These are phyloP conservation scores for Stephania cephalantha DNA, from an alignment of 164 flowering plant species.

Conservation along the genomic window DNA sequence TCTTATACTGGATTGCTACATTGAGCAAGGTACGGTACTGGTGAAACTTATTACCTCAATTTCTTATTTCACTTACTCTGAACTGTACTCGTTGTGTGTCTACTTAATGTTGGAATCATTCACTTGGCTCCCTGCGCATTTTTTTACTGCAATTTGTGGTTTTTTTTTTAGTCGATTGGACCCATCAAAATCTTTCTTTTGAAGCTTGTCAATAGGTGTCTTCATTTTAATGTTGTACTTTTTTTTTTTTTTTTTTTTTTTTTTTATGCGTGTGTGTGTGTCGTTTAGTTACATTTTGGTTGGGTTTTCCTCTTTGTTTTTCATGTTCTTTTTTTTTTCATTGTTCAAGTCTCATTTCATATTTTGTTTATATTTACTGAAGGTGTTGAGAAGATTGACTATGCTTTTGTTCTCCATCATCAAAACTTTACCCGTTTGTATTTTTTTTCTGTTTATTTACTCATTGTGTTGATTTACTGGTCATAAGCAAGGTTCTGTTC, in stretches of 20 bases:
- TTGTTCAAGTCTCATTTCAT: no score
- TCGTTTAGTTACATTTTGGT: no score
- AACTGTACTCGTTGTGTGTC: no score
- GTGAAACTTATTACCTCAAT: no score
- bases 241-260: no score
- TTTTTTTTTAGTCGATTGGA: not conserved
- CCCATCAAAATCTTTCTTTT: not conserved
- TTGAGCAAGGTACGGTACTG: no score
- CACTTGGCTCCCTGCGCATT: not conserved
- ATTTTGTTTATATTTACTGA: not conserved
- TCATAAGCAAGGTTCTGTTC: not conserved
- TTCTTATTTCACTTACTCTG: no score
- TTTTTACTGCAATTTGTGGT: not conserved
- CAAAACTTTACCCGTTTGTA: not conserved
- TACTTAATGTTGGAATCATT: not conserved
- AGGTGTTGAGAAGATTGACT: not conserved
- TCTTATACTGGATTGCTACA: no score
- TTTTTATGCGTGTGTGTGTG: no score
- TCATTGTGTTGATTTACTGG: not conserved
- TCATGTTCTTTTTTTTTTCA: no score
- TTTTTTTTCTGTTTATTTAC: not conserved
- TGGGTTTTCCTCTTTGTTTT: no score
- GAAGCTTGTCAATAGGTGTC: not conserved
- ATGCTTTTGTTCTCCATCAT: not conserved
- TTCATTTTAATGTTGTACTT: no score